phyloP scores from a whole-genome alignment of 2,329 filamentous ascomycete genomes.

The Cladosporium austrohemisphaericum region DNA sequence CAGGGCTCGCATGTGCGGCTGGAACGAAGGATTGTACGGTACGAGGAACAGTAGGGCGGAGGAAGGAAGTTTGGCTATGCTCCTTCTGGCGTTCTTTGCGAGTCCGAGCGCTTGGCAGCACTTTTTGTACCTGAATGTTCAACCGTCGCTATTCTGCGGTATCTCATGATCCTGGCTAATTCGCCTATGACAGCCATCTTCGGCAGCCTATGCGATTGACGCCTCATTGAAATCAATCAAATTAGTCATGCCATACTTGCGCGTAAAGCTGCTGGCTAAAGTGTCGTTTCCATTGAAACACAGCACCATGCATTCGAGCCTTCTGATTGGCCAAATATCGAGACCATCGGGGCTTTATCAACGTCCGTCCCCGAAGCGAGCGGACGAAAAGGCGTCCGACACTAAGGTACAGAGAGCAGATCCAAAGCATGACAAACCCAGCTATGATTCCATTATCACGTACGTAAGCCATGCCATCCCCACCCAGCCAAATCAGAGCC shows the following conservation, averaged over 20 bases:
- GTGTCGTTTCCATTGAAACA: neutral
- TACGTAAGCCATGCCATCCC: too few relatives aligned
- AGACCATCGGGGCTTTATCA: slow-evolving; percentile 2
- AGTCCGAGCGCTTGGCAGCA: slow-evolving; percentile 11
- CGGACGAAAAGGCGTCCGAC: neutral
- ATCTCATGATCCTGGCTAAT: neutral
- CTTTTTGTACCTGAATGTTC: neutral
- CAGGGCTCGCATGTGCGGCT: neutral
- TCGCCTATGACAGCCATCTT: neutral
- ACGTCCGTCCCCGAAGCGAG: slow-evolving; percentile 2
- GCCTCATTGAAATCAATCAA: too few relatives aligned
- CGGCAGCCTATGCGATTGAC: neutral
- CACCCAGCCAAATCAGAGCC: too few relatives aligned
- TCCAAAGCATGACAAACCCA: too few relatives aligned
- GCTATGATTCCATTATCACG: too few relatives aligned
- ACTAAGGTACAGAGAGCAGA: neutral
- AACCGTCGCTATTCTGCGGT: too few relatives aligned
- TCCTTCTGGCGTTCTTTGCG: neutral
- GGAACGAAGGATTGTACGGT: neutral
- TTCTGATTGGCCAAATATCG: slow-evolving; percentile 7
- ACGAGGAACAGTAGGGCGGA: neutral
- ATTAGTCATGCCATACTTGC: neutral
- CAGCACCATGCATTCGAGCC: neutral
- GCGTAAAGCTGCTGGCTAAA: neutral
- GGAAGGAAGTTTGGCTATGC: neutral